A percentile compares a stretch with the other conserved stretches of the same genome.
These are phyloP conservation scores for Sarocladium oryzae DNA, from an alignment of 2,329 filamentous ascomycete genomes.

Conservation along the genomic window DNA sequence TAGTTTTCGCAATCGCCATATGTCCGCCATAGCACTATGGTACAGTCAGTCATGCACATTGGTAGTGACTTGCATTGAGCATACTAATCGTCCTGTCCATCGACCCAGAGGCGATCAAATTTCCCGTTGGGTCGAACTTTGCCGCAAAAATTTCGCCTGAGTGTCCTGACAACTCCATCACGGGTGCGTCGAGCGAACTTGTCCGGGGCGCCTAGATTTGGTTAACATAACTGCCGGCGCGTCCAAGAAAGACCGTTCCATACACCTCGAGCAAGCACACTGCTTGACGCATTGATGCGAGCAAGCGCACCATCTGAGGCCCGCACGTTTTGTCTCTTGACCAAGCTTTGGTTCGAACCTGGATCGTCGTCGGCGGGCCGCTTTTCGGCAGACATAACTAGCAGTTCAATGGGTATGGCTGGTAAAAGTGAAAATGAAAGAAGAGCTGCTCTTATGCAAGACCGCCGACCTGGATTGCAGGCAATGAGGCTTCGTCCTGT, in stretches of 20 bases:
- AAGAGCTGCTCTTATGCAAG: too few relatives aligned
- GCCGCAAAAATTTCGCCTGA: constrained; percentile 85
- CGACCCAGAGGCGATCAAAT: constrained; percentile 85
- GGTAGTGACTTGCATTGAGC: constrained; percentile 22
- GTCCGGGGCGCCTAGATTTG: constrained; percentile 62
- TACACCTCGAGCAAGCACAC: constrained; percentile 46
- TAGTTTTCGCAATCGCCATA: constrained; percentile 95
- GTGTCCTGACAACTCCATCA: constrained; percentile 85
- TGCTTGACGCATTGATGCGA: constrained; percentile 43
- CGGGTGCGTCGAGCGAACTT: constrained; percentile 77
- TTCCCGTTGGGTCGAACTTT: constrained; percentile 82
- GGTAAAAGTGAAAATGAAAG: too few relatives aligned
- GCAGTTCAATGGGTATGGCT: background rate
- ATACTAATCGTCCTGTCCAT: constrained; percentile 89
- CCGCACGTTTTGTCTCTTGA: constrained; percentile 78
- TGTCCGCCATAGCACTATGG: constrained; percentile 81
- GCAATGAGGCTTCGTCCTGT: background rate
- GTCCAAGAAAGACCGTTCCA: constrained; percentile 15
- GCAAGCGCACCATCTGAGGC: constrained; percentile 41
- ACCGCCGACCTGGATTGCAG: too few relatives aligned
- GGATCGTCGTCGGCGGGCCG: constrained; percentile 82
- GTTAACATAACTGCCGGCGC: constrained; percentile 12
- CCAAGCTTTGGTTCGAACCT: constrained; percentile 68
- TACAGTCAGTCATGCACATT: constrained; percentile 11
- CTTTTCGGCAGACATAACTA: constrained; percentile 82